Base-by-base conservation (phyloP, 352 stramenopile species). In the Phytophthora brassicae region DNA sequence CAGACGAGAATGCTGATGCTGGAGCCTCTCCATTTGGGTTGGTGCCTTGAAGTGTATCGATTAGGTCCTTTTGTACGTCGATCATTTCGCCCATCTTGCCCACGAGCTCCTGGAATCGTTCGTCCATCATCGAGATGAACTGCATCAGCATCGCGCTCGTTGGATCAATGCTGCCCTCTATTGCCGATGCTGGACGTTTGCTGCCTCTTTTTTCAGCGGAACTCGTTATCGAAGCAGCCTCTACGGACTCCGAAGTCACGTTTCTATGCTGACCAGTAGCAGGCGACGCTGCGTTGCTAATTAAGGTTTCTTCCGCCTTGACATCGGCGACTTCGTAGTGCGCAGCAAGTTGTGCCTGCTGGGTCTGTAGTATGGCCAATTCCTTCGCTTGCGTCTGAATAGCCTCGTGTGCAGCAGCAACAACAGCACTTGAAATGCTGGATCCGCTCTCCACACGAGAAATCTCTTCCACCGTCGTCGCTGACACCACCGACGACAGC, bases 11-110 rank as follows among this genome's bases (percentile, higher is more conserved):
- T 0, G 72, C 61, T 35, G 79, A 68, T 28, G 57, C 49, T 12
- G 74, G 54, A 38, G 68, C 59, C 47, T 74, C 65, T 31, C 73
- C 54, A 47, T 53, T 68, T n/a, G 70, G 60, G 41, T 78, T 70
- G 19, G 64, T 84, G 20, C 54, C 60, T 56, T 83, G 75, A 46
- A 90, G 56, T 14, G 77, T 77, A 43, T 88, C 76, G 24, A 90
- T 80, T 31, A 92, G 61, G 36, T 86, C 68, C 36, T 81, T 82
- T 64, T 92, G 84, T 28, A 81, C 78, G 33, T 90, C 81, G 38
- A 90, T 80, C 71, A 92, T 84, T 36, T 90, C 75, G 43, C 76
- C 67, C 78, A 93, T 86, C 60, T 89, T 91, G 51, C 73, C 56
- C 26, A 84, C 68, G n/a, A 93, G 67, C 49, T 93, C 84, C 50